phyloP scores from a whole-genome alignment of 148 eudicot species.

The Suaeda aralocaspica region DNA sequence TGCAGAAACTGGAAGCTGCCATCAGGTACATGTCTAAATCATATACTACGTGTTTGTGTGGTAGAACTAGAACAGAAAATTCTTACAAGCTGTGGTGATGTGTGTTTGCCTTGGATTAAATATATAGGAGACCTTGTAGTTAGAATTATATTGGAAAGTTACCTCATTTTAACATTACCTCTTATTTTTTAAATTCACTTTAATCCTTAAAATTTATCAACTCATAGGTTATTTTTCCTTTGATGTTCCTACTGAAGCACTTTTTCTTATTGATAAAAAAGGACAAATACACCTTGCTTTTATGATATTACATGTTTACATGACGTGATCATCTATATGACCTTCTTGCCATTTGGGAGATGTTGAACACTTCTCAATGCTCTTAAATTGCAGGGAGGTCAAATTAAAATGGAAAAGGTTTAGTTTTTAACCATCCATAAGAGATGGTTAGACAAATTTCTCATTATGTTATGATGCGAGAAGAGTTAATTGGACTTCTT shows the following conservation, averaged over 20 bases:
- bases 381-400: too few species aligned
- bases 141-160: background rate
- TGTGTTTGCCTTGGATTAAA: background rate
- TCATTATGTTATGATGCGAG: background rate
- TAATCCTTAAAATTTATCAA: background rate
- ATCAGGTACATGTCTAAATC: slow-evolving; percentile 60
- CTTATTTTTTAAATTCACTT: background rate
- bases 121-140: background rate
- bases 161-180: background rate
- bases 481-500: background rate
- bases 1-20: slow-evolving; percentile 98
- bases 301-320: background rate
- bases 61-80: background rate
- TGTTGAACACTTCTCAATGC: too few species aligned
- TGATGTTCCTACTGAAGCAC: background rate
- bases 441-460: background rate
- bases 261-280: background rate
- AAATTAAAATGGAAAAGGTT: too few species aligned
- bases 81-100: background rate
- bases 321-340: too few species aligned
- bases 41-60: background rate
- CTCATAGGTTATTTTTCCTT: background rate
- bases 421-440: background rate
- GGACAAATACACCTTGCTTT: background rate
- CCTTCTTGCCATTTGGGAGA: too few species aligned